These are phyloP conservation scores for Warburgia ugandensis DNA, from an alignment of 164 flowering plant species.

Conservation along the genomic window DNA sequence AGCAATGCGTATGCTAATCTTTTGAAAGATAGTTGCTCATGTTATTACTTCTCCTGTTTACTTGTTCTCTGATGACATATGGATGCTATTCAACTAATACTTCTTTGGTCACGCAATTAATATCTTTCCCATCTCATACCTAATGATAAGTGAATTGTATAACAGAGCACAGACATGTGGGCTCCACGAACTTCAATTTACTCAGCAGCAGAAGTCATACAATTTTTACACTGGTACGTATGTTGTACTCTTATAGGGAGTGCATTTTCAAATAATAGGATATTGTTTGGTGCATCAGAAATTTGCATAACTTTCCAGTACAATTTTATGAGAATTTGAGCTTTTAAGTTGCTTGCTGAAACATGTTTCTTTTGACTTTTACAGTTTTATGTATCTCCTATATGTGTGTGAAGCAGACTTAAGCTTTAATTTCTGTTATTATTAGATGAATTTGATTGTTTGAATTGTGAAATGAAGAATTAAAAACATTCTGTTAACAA, in stretches of 20 bases:
- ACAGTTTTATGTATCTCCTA: too few relatives aligned
- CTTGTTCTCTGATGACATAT: background rate
- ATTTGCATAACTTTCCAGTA: too few relatives aligned
- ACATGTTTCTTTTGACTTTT: too few relatives aligned
- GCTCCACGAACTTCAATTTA: conserved; percentile 93
- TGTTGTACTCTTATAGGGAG: background rate
- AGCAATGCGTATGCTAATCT: background rate
- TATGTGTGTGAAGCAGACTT: too few relatives aligned
- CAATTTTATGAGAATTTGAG: too few relatives aligned
- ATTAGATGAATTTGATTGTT: too few relatives aligned
- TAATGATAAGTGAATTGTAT: conserved; percentile 15
- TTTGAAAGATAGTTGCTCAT: background rate
- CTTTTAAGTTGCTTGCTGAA: too few relatives aligned
- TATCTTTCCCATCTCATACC: background rate
- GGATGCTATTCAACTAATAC: background rate
- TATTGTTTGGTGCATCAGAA: too few relatives aligned
- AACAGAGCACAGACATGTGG: conserved; percentile 97
- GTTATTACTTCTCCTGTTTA: background rate
- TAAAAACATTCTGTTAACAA: too few relatives aligned
- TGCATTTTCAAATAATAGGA: too few relatives aligned
- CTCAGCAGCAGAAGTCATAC: conserved; percentile 99
- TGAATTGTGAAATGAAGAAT: too few relatives aligned
- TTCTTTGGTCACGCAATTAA: background rate
- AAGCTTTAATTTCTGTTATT: too few relatives aligned
- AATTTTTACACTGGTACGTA: conserved; percentile 85